Conservation (phyloP, 176 grass and related monocot genomes). For the Tuctoria greenei region DNA sequence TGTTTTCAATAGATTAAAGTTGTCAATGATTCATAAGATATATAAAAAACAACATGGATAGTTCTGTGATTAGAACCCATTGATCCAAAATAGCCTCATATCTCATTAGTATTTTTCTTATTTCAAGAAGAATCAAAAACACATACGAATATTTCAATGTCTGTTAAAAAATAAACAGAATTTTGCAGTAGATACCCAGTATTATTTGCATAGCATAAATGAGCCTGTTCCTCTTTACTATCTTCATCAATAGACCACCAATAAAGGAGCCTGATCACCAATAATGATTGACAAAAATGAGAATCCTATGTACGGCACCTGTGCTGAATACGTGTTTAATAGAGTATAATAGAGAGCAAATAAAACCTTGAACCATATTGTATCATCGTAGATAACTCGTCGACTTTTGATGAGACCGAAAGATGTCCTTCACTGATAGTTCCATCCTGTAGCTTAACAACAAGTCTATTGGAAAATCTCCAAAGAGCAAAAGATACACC, state of each 20-base stretch:
- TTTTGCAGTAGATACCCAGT: conserved; percentile 40
- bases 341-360: conserved; percentile 2
- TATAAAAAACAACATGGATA: conserved; percentile 7
- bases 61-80: conserved; percentile 10
- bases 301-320: conserved; percentile 17
- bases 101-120: background rate
- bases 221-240: conserved; percentile 68
- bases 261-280: conserved; percentile 49
- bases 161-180: conserved; percentile 6
- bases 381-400: conserved; percentile 53
- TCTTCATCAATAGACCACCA: conserved; percentile 71
- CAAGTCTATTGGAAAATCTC: conserved; percentile 63
- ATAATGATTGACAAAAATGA: conserved; percentile 29
- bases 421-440: conserved; percentile 46
- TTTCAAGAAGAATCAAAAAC: background rate
- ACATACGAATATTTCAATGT: background rate
- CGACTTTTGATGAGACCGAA: conserved; percentile 49
- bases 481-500: conserved; percentile 43
- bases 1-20: conserved; percentile 3
- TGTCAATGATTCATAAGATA: conserved; percentile 1
- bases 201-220: conserved; percentile 45
- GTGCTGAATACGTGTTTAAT: background rate
- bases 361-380: conserved; percentile 78
- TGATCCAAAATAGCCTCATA: conserved; percentile 12
- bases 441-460: conserved; percentile 47